These are phyloP conservation scores for Rhododendron williamsianum DNA, from an alignment of 148 eudicot genomes.

Conservation along the genomic window DNA sequence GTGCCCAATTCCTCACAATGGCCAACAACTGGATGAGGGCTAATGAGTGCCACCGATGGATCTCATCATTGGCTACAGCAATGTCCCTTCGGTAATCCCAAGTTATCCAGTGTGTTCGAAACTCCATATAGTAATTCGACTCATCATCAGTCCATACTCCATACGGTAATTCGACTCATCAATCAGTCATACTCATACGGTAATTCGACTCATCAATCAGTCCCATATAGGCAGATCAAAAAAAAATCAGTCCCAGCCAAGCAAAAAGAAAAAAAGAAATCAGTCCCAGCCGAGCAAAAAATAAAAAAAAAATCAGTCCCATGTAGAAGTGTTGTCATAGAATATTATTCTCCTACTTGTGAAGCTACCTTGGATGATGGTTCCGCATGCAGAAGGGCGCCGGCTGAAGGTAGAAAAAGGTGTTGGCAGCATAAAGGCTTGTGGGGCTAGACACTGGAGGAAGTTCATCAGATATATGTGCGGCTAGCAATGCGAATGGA, in stretches of 20 bases:
- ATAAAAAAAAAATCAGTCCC: neutral
- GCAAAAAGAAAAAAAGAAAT: too few species aligned
- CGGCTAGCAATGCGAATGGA: slow-evolving; percentile 12
- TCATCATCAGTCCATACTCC: neutral
- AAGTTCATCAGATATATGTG: slow-evolving; percentile 10
- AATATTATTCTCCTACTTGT: slow-evolving; percentile 10
- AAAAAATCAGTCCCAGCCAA: too few species aligned
- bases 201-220: neutral
- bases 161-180: neutral
- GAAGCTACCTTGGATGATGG: slow-evolving; percentile 7
- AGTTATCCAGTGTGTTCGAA: neutral
- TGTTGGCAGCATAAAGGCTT: neutral
- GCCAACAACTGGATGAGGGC: slow-evolving; percentile 26
- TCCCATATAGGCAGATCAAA: too few species aligned
- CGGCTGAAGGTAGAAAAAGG: slow-evolving; percentile 10
- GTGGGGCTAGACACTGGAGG: neutral
- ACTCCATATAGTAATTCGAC: neutral
- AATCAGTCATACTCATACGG: neutral
- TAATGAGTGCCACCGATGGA: neutral
- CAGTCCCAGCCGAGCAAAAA: too few species aligned
- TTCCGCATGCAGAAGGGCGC: slow-evolving; percentile 12
- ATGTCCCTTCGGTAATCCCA: neutral
- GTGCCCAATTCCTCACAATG: slow-evolving; percentile 14
- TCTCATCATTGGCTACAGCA: too few species aligned
- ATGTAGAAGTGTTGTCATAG: neutral